Evolutionary conservation across 2,329 filamentous ascomycete species (phyloP).

Genomic region (Botrytis medusae): DNA sequence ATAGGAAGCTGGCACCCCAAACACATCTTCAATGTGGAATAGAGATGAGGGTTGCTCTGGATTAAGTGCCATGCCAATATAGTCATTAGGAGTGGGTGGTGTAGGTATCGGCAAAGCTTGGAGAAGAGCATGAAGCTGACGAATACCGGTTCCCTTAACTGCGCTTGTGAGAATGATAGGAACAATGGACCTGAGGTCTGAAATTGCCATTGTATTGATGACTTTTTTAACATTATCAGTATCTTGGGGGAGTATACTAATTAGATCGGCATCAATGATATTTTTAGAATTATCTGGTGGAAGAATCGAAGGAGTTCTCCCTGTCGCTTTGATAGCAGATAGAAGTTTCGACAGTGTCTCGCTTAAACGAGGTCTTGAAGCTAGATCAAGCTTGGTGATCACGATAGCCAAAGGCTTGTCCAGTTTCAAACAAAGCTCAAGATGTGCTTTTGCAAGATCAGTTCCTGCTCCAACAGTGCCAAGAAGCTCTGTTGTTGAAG

Average conservation of each 20-base stretch:
- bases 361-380: constrained; percentile 69
- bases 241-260: constrained; percentile 56
- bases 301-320: constrained; percentile 74
- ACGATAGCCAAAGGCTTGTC: constrained; percentile 75
- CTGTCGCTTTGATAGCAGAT: constrained; percentile 72
- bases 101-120: constrained; percentile 70
- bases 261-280: constrained; percentile 50
- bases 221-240: constrained; percentile 57
- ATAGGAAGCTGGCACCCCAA: constrained; percentile 68
- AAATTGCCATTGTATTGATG: constrained; percentile 50
- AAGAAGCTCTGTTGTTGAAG: constrained; percentile 52
- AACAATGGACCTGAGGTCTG: constrained; percentile 51
- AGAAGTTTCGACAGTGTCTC: constrained; percentile 72
- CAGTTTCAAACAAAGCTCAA: constrained; percentile 81
- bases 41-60: constrained; percentile 62
- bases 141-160: constrained; percentile 79
- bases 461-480: constrained; percentile 56
- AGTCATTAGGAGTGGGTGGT: constrained; percentile 53
- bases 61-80: constrained; percentile 53
- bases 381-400: constrained; percentile 88
- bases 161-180: constrained; percentile 88
- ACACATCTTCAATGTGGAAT: constrained; percentile 91
- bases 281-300: constrained; percentile 54
- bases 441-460: constrained; percentile 74
- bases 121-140: constrained; percentile 77